Evolutionary conservation across 2,329 filamentous ascomycete species (phyloP).

Genomic region (Xylaria sp.): DNA sequence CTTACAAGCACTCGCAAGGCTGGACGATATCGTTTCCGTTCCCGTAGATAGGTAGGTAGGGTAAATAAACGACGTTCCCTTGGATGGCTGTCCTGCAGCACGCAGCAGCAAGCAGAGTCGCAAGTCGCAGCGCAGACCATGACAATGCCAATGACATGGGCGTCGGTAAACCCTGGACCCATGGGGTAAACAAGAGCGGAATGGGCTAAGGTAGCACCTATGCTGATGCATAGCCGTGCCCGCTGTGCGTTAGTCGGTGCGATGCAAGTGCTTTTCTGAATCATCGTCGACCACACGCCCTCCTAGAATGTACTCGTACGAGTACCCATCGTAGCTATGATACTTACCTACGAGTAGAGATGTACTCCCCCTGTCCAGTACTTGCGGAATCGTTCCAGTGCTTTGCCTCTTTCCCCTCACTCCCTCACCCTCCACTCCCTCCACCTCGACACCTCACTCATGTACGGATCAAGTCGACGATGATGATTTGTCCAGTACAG

Average conservation of each 20-base stretch:
- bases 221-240: conserved; percentile 34
- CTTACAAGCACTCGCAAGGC: conserved; percentile 17
- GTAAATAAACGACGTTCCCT: conserved; percentile 13
- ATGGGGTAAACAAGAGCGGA: conserved; percentile 24
- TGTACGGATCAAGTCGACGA: not conserved
- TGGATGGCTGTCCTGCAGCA: not conserved
- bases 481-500: not conserved
- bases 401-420: no score
- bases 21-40: conserved; percentile 5
- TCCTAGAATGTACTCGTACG: conserved; percentile 6
- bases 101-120: no score
- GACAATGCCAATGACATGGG: conserved; percentile 12
- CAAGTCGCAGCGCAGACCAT: no score
- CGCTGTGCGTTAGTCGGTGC: conserved; percentile 34
- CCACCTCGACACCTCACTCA: conserved; percentile 7
- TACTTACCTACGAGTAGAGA: no score
- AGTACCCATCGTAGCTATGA: not conserved
- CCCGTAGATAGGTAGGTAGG: not conserved
- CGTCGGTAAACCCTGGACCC: not conserved
- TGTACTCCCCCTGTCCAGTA: no score
- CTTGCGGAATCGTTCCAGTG: no score
- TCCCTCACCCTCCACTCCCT: not conserved
- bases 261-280: conserved; percentile 34
- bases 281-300: conserved; percentile 23
- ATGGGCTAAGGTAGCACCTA: conserved; percentile 30